Base-by-base conservation (phyloP, 2,329 filamentous ascomycete genomes). In the Ploettnerulaceae sp. region DNA sequence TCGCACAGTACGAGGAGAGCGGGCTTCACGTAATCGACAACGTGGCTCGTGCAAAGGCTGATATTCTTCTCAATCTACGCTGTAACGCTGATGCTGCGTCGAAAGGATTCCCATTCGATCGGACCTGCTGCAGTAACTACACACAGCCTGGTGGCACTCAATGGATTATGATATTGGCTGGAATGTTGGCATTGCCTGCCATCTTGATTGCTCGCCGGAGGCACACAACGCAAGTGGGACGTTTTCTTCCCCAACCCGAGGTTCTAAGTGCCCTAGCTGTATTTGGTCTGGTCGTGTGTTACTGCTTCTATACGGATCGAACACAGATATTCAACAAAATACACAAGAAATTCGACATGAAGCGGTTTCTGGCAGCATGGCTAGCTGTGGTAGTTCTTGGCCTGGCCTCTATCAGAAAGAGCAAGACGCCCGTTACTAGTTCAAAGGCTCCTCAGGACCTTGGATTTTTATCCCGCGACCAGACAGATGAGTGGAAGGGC, bases 401-500 rank as follows among this genome's bases (percentile, higher is more conserved):
- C 9, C 14, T 68, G 4, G 9, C 67, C 4, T 66, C 62, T 7
- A 53, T 66, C 9, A 48, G 58, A 37, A 54, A 53, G 25, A 49
- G 47, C n/a, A 41, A 51, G 15, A 18, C 36, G 18, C 24, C 37
- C 22, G 31, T 15, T 3, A n/a, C 47, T 6, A 39, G 14, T 4
- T 29, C 26, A 15, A 53, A 49, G 29, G 25, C 29, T 12, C 29
- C 39, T 18, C 20, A 18, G 7, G 34, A 41, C n/a, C 59, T 66
- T 28, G 63, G 63, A 1, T 73, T 76, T 43, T 64, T 82, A 4
- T 69, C 73, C 0, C 69, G 79, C 40, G 68, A 73, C 35, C 76
- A 82, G 54, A 77, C 75, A 0, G 72, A 82, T 51, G 81, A 84
- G 59, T 81, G 79, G 72, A 84, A 82, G 64, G 81, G 81, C 2